Evolutionary conservation across 495 filamentous ascomycete species (phyloP), one percentile per base, ranked within the genome.

Genomic region (Penicillium macrosclerotiorum): DNA sequence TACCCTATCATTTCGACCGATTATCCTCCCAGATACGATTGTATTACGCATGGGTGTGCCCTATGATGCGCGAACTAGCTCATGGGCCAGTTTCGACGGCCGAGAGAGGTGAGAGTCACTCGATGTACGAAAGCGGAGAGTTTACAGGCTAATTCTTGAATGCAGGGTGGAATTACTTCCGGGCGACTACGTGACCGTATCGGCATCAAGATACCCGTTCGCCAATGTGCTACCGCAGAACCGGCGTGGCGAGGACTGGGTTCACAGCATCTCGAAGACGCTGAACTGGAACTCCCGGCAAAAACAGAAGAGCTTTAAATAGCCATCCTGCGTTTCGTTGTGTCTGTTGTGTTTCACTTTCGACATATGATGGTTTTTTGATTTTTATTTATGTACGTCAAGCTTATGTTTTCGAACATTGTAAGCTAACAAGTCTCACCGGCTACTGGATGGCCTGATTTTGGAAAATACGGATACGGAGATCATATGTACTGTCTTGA

Each of bases 21-120:
- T 98, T 60, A 91, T 98, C 48, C 75, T 98, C 1, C 92, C 91
- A 6, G 93, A 98, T 59, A 95, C 90, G 0, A 92, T 96, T 42
- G 89, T 97, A 1, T 73, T 98, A 41, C 82, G 93, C 2, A 73
- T 95, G 33, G 92, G 90, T 8, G 94, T 98, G 22, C 93, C 93
- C 0, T 96, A 95, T 59, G 85, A 95, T 65, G 88, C 90, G 5
- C 76, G 93, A 16, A 87, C 90, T 11, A 84, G 81, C 49, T 90
- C 85, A 36, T 98, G 94, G 94, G 94, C 90, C 27, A 95, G 90
- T 63, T 98, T 98, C 68, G 93, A 98, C 62, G 93, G 93, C 8
- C 81, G 89, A 59, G 88, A 95, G 65, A 82, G 89, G 78, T 80
- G 47, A 47, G 55, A 47, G 18, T 26, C 26, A 23, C 6, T 2